phyloP scores from a whole-genome alignment of 192 early-diverging fungal genomes.

The Umbelopsis vinacea region DNA sequence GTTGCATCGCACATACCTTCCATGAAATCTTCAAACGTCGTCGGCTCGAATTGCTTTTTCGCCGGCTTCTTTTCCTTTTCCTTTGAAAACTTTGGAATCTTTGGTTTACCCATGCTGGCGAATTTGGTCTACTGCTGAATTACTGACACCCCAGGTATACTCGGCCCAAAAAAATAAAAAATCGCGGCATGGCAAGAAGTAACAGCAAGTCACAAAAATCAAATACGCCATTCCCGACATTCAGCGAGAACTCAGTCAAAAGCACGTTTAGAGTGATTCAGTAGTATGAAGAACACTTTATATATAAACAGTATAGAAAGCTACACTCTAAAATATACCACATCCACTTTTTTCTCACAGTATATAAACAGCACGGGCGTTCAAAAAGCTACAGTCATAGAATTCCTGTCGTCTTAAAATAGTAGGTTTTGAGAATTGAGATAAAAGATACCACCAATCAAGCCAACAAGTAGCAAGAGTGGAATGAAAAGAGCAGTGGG shows the following conservation, averaged over 20 bases:
- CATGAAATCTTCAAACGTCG: constrained; percentile 61
- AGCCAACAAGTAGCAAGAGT: constrained; percentile 2
- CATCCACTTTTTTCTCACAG: not conserved
- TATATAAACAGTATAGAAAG: too few species aligned
- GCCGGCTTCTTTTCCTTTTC: constrained; percentile 36
- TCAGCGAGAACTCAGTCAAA: too few species aligned
- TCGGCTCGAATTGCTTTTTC: constrained; percentile 46
- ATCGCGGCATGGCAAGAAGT: not conserved
- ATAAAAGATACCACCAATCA: constrained; percentile 12
- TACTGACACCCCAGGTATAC: not conserved
- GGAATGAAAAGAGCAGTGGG: not conserved
- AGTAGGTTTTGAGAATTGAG: not conserved
- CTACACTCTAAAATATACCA: not conserved
- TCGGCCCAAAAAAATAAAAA: not conserved
- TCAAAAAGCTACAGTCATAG: too few species aligned
- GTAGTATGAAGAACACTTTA: too few species aligned
- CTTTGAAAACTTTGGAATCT: constrained; percentile 30
- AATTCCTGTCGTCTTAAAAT: not conserved
- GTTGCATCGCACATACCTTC: constrained; percentile 42
- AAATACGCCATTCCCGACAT: too few species aligned
- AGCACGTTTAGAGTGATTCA: too few species aligned
- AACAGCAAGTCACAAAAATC: constrained; percentile 12
- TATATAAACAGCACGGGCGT: too few species aligned
- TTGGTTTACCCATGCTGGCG: constrained; percentile 11
- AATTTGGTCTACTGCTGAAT: not conserved